phyloP scores from a whole-genome alignment of 257 asterid species.

The Verbascum thapsus region DNA sequence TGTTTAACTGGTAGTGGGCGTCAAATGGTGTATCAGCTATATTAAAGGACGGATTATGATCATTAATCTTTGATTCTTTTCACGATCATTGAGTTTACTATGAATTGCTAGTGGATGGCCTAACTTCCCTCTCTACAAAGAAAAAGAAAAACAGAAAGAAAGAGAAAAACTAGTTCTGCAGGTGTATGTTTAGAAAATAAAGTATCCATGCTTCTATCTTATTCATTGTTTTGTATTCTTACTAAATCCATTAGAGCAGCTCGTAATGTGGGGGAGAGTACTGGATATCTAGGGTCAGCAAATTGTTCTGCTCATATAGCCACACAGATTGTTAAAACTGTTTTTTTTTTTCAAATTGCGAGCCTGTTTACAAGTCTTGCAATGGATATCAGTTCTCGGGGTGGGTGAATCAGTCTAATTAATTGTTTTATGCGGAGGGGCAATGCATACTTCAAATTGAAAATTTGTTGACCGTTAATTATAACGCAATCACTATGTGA shows the following conservation, averaged over 20 bases:
- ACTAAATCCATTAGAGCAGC: not conserved
- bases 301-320: not conserved
- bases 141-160: too few species aligned
- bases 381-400: not conserved
- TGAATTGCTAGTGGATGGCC: not conserved
- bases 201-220: not conserved
- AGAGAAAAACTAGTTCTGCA: not conserved
- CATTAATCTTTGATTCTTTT: not conserved
- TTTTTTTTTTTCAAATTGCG: not conserved
- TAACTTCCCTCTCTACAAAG: not conserved
- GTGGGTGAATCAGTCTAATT: constrained; percentile 1
- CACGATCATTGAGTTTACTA: not conserved
- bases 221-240: not conserved
- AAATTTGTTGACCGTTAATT: not conserved
- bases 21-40: not conserved
- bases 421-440: not conserved
- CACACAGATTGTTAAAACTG: not conserved
- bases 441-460: not conserved
- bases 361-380: not conserved
- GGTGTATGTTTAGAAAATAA: constrained; percentile 7
- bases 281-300: not conserved
- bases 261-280: constrained; percentile 10
- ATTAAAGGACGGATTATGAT: not conserved
- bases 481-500: not conserved
- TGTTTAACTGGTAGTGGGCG: not conserved